phyloP scores from a whole-genome alignment of 495 filamentous ascomycete species.

The Aspergillus heteromorphus region DNA sequence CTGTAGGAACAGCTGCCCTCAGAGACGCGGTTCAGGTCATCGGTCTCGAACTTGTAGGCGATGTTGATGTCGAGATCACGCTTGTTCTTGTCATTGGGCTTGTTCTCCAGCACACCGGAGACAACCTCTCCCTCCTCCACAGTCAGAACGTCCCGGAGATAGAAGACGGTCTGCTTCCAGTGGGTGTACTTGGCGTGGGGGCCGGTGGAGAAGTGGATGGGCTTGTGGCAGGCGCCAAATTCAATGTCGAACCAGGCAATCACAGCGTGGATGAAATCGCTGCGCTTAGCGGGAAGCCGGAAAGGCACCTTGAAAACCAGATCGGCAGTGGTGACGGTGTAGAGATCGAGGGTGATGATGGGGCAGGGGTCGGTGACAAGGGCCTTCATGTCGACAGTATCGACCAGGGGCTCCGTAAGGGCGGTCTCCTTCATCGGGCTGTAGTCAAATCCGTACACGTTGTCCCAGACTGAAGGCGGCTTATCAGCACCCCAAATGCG shows the following conservation, averaged over 20 bases:
- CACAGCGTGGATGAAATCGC: conserved; percentile 89
- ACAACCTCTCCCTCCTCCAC: conserved; percentile 74
- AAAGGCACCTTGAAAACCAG: conserved; percentile 72
- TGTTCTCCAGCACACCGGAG: conserved; percentile 66
- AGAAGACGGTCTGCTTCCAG: conserved; percentile 95
- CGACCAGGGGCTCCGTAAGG: conserved; percentile 77
- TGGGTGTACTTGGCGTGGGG: conserved; percentile 89
- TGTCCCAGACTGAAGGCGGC: conserved; percentile 73
- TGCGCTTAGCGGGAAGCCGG: conserved; percentile 64
- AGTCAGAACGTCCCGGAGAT: conserved; percentile 76
- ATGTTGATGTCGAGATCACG: conserved; percentile 91
- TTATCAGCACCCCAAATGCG: conserved; percentile 14
- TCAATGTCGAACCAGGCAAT: conserved; percentile 99
- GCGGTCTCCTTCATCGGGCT: conserved; percentile 80
- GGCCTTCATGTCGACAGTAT: conserved; percentile 72
- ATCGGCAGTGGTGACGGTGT: conserved; percentile 67
- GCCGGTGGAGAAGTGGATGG: conserved; percentile 77
- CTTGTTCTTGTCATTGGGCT: conserved; percentile 88
- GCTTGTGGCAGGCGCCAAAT: conserved; percentile 90
- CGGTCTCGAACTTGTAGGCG: conserved; percentile 71
- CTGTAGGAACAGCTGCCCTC: conserved; percentile 75
- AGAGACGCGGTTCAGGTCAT: conserved; percentile 61
- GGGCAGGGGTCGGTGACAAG: conserved; percentile 73
- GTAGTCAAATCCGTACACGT: conserved; percentile 98
- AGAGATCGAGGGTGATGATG: conserved; percentile 77